phyloP scores from a whole-genome alignment of 2,329 filamentous ascomycete species.

The Emmonsiellopsis sp. region DNA sequence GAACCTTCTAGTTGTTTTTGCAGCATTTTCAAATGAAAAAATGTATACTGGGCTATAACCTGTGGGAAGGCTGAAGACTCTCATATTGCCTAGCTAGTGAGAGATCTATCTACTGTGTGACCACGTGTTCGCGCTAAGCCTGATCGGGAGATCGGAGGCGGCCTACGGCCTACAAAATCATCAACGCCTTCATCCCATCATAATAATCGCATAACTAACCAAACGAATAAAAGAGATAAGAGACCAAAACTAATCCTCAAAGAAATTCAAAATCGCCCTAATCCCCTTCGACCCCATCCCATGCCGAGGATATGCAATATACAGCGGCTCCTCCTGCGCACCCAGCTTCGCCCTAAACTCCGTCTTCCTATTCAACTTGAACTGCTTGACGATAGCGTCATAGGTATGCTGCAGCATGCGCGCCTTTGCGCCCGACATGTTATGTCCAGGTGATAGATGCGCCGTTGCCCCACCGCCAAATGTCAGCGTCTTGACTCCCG shows the following conservation, averaged over 20 bases:
- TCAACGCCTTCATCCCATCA: background rate
- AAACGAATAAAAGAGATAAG: background rate
- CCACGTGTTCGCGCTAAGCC: too few relatives aligned
- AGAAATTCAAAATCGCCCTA: conserved; percentile 81
- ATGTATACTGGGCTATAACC: too few relatives aligned
- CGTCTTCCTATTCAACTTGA: conserved; percentile 72
- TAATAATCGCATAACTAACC: background rate
- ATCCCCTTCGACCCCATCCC: conserved; percentile 74
- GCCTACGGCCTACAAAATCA: too few relatives aligned
- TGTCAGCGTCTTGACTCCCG: conserved; percentile 60
- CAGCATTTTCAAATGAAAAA: too few relatives aligned
- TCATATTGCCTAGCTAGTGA: too few relatives aligned
- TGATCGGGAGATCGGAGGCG: too few relatives aligned
- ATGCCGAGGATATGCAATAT: conserved; percentile 81
- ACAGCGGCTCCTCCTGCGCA: conserved; percentile 71
- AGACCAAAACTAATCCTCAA: conserved; percentile 48
- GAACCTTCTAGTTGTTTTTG: too few relatives aligned
- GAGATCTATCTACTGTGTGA: too few relatives aligned
- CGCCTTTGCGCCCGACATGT: conserved; percentile 69
- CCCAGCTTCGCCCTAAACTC: conserved; percentile 90
- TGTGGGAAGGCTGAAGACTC: too few relatives aligned
- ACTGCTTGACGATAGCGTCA: conserved; percentile 67
- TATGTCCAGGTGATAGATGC: conserved; percentile 67
- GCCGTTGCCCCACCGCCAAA: conserved; percentile 76
- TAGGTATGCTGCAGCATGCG: conserved; percentile 78